Conservation (phyloP, 208 protist genomes). For the Leishmania aethiopica region DNA sequence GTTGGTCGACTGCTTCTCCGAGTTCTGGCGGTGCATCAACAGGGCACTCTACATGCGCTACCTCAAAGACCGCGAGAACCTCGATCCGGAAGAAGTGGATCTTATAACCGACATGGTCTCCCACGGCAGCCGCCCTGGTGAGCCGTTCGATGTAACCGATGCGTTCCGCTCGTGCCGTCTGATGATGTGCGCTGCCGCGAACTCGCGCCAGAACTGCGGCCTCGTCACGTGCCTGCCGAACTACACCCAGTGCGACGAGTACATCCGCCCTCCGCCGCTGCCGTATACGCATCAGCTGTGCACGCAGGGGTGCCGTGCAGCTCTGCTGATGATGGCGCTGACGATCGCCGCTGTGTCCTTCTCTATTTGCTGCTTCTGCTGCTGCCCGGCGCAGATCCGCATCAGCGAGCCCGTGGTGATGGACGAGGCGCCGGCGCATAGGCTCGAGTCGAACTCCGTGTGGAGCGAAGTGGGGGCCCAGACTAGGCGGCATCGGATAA, state of each 20-base stretch:
- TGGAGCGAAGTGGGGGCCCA: neutral
- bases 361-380: slow-evolving; percentile 40
- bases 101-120: slow-evolving; percentile 30
- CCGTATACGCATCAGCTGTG: slow-evolving; percentile 51
- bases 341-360: slow-evolving; percentile 43
- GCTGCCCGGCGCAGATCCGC: slow-evolving; percentile 48
- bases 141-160: slow-evolving; percentile 45
- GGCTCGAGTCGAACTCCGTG: neutral
- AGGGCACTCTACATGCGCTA: slow-evolving; percentile 21
- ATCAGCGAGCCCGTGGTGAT: slow-evolving; percentile 43
- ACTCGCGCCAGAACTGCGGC: slow-evolving; percentile 55
- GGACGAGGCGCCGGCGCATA: slow-evolving; percentile 12
- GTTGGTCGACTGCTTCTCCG: slow-evolving; percentile 48
- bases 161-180: slow-evolving; percentile 42
- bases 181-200: slow-evolving; percentile 45
- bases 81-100: slow-evolving; percentile 21
- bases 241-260: slow-evolving; percentile 71
- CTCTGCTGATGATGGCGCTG: slow-evolving; percentile 59
- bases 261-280: slow-evolving; percentile 51
- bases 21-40: slow-evolving; percentile 55
- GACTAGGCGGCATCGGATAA: neutral
- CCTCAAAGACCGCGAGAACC: neutral
- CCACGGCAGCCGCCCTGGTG: slow-evolving; percentile 43
- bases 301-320: slow-evolving; percentile 63
- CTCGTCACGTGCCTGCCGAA: slow-evolving; percentile 63